These are phyloP conservation scores for Parmelia sp. DNA, from an alignment of 495 filamentous ascomycete species.

Conservation along the genomic window DNA sequence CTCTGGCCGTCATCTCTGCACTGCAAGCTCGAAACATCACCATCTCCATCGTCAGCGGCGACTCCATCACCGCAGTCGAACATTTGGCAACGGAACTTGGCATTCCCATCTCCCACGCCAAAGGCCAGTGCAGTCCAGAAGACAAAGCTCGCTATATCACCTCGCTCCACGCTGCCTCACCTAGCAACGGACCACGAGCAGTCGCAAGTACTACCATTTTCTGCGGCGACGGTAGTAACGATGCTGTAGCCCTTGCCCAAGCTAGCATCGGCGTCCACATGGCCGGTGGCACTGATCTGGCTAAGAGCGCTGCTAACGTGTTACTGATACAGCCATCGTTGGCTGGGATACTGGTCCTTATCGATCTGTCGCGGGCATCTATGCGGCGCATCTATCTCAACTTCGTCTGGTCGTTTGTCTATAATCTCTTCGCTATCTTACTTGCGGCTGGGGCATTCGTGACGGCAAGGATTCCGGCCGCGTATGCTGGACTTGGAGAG, in stretches of 20 bases:
- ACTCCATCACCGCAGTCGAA: constrained; percentile 54
- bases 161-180: constrained; percentile 20
- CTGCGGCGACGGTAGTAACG: constrained; percentile 75
- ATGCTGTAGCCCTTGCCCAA: constrained; percentile 64
- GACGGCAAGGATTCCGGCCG: constrained; percentile 56
- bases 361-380: constrained; percentile 50
- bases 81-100: constrained; percentile 46
- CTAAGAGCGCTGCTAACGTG: constrained; percentile 61
- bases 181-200: neutral
- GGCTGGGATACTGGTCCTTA: constrained; percentile 48
- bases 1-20: constrained; percentile 39
- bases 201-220: constrained; percentile 49
- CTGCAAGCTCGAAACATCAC: constrained; percentile 49
- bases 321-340: constrained; percentile 53
- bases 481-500: constrained; percentile 71
- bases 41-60: constrained; percentile 63
- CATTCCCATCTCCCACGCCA: constrained; percentile 44
- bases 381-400: constrained; percentile 57
- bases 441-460: constrained; percentile 66
- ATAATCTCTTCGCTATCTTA: constrained; percentile 67
- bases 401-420: constrained; percentile 66
- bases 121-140: constrained; percentile 48
- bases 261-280: constrained; percentile 68
- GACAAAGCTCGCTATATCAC: constrained; percentile 60
- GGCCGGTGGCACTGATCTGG: constrained; percentile 55